These are phyloP conservation scores for Paramecium pentaurelia DNA, from an alignment of 73 alveolate genomes.

Conservation along the genomic window DNA sequence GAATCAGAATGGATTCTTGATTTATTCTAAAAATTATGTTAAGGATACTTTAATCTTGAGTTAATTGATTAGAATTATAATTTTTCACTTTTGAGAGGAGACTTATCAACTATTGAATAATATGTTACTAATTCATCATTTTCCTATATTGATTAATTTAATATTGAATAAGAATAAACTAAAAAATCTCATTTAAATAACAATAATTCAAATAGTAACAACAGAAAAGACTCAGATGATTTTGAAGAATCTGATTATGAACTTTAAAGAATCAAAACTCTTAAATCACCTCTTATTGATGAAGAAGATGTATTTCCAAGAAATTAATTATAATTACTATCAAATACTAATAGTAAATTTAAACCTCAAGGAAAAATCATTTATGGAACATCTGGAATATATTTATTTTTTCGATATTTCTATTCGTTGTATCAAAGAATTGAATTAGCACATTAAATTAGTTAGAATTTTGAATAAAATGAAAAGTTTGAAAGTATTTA, in stretches of 20 bases:
- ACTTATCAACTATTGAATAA: background rate
- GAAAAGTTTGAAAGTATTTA: background rate
- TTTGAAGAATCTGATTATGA: conserved; percentile 17
- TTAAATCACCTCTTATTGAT: conserved; percentile 3
- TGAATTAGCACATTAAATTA: conserved; percentile 4
- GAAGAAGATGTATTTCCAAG: background rate
- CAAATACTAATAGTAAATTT: background rate
- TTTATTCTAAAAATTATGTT: background rate
- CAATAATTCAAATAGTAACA: background rate
- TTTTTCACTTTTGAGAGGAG: background rate
- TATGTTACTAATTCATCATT: background rate
- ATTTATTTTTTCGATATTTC: conserved; percentile 27
- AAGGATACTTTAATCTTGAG: background rate
- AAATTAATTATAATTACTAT: background rate
- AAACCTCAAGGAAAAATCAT: background rate
- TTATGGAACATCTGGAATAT: conserved; percentile 5
- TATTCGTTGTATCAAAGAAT: conserved; percentile 22
- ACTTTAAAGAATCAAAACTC: background rate
- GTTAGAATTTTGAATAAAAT: conserved; percentile 8
- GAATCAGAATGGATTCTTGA: conserved; percentile 12
- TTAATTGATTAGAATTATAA: background rate
- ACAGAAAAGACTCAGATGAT: conserved; percentile 25
- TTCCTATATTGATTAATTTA: background rate
- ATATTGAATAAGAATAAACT: background rate
- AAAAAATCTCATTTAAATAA: background rate